Base-by-base conservation (phyloP, 2,329 filamentous ascomycete species). In the Colletotrichum salicis region DNA sequence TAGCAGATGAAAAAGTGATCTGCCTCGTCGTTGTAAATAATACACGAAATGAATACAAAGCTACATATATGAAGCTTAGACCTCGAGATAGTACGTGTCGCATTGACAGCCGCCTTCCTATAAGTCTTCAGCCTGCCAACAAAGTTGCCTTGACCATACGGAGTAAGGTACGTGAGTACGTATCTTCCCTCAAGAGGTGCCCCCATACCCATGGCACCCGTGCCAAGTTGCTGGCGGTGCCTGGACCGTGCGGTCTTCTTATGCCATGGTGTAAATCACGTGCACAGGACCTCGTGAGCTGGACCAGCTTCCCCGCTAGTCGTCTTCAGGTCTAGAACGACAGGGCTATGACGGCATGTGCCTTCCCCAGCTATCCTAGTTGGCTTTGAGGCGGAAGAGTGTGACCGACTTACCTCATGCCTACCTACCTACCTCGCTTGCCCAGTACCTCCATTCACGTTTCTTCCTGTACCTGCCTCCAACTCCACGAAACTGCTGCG, bases 321-420 rank as follows among this genome's bases (percentile, higher is more conserved):
- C 70, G 37, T 11, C 29, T 71, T 59, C 33, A 24, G 41, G 67
- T 59, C 56, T 72, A 62, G 67, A 70, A 37, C 62, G 29, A 61
- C 51, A 72, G 57, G 70, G 67, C 70, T 65, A 72, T 72, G 70
- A 72, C 70, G 70, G 70, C 70, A 72, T 72, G 70, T 71, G 67
- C 67, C 41, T 70, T 56, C 31, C 41, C 58, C 58, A 59, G 54
- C 56, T 45, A 72, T 70, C 70, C 66, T 72, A 64, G 69, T 56
- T 70, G 69, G 65, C 52, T 70, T 64, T 41, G 61, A 72, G 56
- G 45, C 55, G 60, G 45, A 56, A 60, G 59, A 64, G 55, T 55
- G 55, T 64, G 55, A 69, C 65, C 45, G 67, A 59, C 65, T 27
- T 33, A 58, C 68, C 58, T 45, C 64, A 62, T 63, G 52, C n/a